phyloP scores from a whole-genome alignment of 345 rosid genomes.

The Populus ilicifolia region DNA sequence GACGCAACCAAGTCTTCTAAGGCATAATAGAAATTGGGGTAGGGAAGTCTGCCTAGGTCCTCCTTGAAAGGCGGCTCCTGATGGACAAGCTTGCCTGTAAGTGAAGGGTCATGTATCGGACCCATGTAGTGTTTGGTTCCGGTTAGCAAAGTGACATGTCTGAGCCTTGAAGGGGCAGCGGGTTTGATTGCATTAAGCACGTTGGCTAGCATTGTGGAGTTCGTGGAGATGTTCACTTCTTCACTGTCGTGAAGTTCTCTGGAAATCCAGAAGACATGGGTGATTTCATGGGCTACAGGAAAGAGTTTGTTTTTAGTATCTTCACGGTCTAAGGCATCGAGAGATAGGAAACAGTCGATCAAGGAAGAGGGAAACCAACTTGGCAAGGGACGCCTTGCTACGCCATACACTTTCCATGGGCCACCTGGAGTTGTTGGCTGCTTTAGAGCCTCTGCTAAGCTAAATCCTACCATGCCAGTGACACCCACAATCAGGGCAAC shows the following conservation, averaged over 20 bases:
- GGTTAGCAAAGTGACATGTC: conserved; percentile 28
- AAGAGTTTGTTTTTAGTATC: conserved; percentile 11
- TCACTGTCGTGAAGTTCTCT: conserved; percentile 22
- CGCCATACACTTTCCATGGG: conserved; percentile 37
- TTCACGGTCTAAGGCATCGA: not conserved
- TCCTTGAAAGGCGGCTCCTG: conserved; percentile 37
- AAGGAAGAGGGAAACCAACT: conserved; percentile 31
- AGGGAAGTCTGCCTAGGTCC: conserved; percentile 28
- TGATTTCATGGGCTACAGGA: conserved; percentile 13
- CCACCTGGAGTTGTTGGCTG: conserved; percentile 21
- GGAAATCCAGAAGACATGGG: conserved; percentile 42
- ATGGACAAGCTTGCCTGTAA: not conserved
- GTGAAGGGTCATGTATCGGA: conserved; percentile 11
- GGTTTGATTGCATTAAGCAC: conserved; percentile 23
- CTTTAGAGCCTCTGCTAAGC: conserved; percentile 34
- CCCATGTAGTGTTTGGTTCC: conserved; percentile 43
- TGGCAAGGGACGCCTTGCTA: conserved; percentile 23
- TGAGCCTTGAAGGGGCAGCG: conserved; percentile 6
- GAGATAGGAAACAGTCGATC: not conserved
- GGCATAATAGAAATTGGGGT: conserved; percentile 44
- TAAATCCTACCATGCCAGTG: conserved; percentile 41
- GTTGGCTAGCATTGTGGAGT: conserved; percentile 17
- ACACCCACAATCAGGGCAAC: conserved; percentile 37
- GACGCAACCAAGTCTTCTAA: conserved; percentile 33
- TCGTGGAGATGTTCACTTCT: conserved; percentile 12